Evolutionary conservation across 2,329 filamentous ascomycete species (phyloP), one percentile per base, ranked within the genome.

Genomic region (Colletotrichum chlorophyti): DNA sequence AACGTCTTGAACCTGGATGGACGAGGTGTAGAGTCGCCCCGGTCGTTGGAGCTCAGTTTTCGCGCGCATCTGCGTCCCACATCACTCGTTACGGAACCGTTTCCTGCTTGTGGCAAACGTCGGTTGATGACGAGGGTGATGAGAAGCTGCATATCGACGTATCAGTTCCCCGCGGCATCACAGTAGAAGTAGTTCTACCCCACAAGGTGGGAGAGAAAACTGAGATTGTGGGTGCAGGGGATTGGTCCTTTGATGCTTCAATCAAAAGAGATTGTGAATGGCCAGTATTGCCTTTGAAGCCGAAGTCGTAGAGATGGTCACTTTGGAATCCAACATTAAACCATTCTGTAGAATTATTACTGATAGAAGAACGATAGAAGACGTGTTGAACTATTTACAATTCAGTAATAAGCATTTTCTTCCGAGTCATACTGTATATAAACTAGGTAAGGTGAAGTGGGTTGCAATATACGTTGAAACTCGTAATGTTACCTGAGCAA

Each of bases 1-100:
- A 64, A 9, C 53, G 54, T 3, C 3, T 67, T 6, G 63, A 63
- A 0, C 55, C 65, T 1, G 69, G 69, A 0, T 71, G 68, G 69
- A 69, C 19, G 32, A 43, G 38, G 14, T 48, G 27, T 3, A 32
- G 46, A 26, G 53, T 42, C 3, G 32, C 43, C 31, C 61, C 59
- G 26, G 27, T 42, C 2, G n/a, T 51, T 4, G 59, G 58, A 2
- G 59, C 26, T 0, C 50, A 37, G 32, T 48, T 63, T 6, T 32
- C 31, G n/a, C 19, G 31, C 17, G 53, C 49, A 6, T 15, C 32
- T 15, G 51, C 61, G 15, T 14, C 31, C 12, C 51, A 59, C 23
- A 5, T 46, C 23, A 58, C 49, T 5, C 61, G 47, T 1, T 47
- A 47, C 19, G 60, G 60, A 4, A 48, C 32, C 8, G 27, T 62